A percentile compares a stretch with the other conserved stretches of the same genome.
These are phyloP conservation scores for Psilocybe subaeruginosa DNA, from an alignment of 768 basidiomycete species.

Conservation along the genomic window DNA sequence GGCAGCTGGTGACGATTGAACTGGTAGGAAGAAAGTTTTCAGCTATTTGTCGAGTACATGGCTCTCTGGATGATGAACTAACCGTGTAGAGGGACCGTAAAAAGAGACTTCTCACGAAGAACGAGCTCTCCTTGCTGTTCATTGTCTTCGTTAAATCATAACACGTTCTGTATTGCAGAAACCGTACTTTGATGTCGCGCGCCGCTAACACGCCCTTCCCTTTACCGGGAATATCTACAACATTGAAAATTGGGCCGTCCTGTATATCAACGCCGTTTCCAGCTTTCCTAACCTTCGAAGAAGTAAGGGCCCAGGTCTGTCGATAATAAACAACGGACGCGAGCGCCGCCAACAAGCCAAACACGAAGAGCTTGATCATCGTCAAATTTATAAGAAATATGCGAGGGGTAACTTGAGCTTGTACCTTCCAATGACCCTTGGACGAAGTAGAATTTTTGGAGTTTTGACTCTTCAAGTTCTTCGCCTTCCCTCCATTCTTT, in stretches of 20 bases:
- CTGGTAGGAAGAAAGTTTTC: constrained; percentile 26
- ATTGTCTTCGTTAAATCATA: background rate
- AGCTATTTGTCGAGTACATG: constrained; percentile 3
- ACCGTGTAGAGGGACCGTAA: constrained; percentile 56
- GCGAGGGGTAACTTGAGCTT: too few relatives aligned
- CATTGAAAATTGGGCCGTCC: constrained; percentile 17
- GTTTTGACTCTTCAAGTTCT: background rate
- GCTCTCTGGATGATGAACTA: constrained; percentile 12
- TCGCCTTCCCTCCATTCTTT: background rate
- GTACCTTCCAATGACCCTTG: background rate
- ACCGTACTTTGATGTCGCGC: constrained; percentile 51
- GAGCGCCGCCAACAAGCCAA: constrained; percentile 1
- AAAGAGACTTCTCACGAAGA: constrained; percentile 58
- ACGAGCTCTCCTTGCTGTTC: constrained; percentile 61
- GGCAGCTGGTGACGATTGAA: constrained; percentile 45
- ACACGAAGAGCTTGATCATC: background rate
- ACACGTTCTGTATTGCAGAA: background rate
- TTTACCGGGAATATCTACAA: constrained; percentile 54
- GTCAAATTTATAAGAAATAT: background rate
- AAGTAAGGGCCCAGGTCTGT: background rate
- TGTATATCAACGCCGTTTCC: background rate
- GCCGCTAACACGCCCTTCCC: constrained; percentile 58
- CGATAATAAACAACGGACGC: background rate
- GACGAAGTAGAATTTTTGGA: background rate
- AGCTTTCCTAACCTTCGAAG: background rate